Base-by-base conservation (phyloP, 345 rosid genomes). In the Abelmoschus esculentus region DNA sequence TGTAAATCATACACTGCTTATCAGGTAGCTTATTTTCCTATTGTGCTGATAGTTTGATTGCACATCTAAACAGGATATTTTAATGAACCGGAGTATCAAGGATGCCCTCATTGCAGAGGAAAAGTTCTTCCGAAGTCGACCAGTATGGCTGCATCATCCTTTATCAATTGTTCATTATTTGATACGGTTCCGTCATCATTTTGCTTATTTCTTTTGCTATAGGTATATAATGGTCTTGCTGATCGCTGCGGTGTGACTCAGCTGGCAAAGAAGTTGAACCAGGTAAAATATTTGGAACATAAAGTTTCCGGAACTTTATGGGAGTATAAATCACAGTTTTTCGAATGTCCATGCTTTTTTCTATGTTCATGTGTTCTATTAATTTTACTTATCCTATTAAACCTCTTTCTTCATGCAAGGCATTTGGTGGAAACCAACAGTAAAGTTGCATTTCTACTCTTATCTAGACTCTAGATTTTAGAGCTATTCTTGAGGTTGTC, bases 211-310 rank as follows among this genome's bases (percentile, higher is more conserved):
- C 17, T 52, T 60, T 68, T 8, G 38, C 17, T 64, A 61, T 59
- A 93, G 97, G 91, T 82, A 46, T 93, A 93, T 81, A 89, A 79
- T 67, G 85, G 86, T 79, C 81, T 93, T n/a, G 86, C 86, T n/a
- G 98, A 91, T 81, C 89, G 93, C 14, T 91, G 96, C 86, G 98
- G 98, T 47, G 83, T 91, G 76, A 91, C 97, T 71, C 97, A 93
- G 74, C 55, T 91, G 80, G 98, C 97, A 44, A 93, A 91, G 83
- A 93, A 89, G 78, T 81, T 93, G 84, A 93, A 93, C 75, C 96
- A 89, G 92, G 98, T 91, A 84, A 52, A 58, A 64, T 36, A 14
- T 63, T 55, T 78, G 64, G 7, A 44, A 42, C 47, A 32, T 68
- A 68, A 38, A 66, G 54, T 44, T 67, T 67, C 32, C 65, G 32